Base-by-base conservation (phyloP, 768 basidiomycete species). In the Leccinum boreale region DNA sequence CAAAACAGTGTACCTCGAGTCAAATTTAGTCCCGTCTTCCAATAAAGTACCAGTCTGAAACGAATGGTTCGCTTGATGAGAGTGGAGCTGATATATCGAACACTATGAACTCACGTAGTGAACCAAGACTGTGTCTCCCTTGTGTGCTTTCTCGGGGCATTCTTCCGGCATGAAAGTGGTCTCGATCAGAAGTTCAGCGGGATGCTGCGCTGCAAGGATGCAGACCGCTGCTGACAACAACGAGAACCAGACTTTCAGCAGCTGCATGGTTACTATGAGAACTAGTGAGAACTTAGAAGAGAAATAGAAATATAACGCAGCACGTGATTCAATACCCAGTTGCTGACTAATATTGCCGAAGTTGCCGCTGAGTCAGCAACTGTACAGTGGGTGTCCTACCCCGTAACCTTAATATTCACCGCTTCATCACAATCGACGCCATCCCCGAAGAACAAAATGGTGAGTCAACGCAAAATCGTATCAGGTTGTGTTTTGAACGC, bases 11-110 rank as follows among this genome's bases (percentile, higher is more conserved):
- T 65, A 88, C 83, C 92, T 94, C 9, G 92, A 94, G 73, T 98
- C 94, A 65, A 98, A 98, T 70, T 94, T 89, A 58, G 81, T 81
- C 8, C 93, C 93, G 52, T 79, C 85, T 10, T 81, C 73, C 63
- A 85, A 85, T 52, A 98, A 73, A 9, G 81, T 95, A 4, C 94
- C 95, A 4, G 91, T 95, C 63, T 60, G 50, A 36, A 53, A 48
- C 12, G 50, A 3, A 47, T 10, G 39, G 10, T 24, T 7, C 14
- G 9, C 15, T 35, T 14, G 46, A 44, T 56, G 47, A 50, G 24
- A 23, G n/a, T 11, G n/a, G 51, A 53, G 33, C 51, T 19, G 54
- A 45, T 33, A 12, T 15, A 15, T 9, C 4, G 4, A 24, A 35
- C 3, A 31, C 29, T 12, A 29, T n/a, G 11, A 8, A 78, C 80